Conservation (phyloP, 2,329 filamentous ascomycete genomes). For the Fusarium mexicanum region DNA sequence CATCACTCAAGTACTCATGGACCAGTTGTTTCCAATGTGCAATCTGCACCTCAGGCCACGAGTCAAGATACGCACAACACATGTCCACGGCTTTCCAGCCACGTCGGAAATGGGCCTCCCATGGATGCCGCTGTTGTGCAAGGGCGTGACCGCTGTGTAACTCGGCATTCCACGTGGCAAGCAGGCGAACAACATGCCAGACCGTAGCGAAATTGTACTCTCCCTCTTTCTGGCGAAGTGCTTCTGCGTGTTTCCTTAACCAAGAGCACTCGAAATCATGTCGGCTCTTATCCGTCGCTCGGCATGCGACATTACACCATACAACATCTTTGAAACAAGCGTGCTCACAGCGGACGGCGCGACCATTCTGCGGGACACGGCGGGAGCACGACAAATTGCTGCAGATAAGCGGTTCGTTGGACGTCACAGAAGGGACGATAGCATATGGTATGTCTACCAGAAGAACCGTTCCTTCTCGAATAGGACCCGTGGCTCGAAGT, state of each 20-base stretch:
- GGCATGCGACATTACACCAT: slow-evolving; percentile 42
- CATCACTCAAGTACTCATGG: slow-evolving; percentile 35
- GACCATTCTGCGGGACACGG: slow-evolving; percentile 21
- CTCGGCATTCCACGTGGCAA: slow-evolving; percentile 40
- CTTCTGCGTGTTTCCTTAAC: slow-evolving; percentile 32
- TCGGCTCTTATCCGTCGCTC: slow-evolving; percentile 26
- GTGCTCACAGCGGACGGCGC: slow-evolving; percentile 24
- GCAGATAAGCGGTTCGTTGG: slow-evolving; percentile 36
- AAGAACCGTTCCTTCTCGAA: slow-evolving; percentile 41
- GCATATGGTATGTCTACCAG: slow-evolving; percentile 44
- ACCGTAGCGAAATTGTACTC: slow-evolving; percentile 44
- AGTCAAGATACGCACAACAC: slow-evolving; percentile 44
- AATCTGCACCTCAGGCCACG: slow-evolving; percentile 42
- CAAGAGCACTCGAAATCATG: slow-evolving; percentile 44
- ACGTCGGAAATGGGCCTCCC: slow-evolving; percentile 35
- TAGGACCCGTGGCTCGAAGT: slow-evolving; percentile 35
- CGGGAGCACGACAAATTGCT: slow-evolving; percentile 42
- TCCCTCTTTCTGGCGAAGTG: slow-evolving; percentile 28
- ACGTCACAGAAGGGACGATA: slow-evolving; percentile 40
- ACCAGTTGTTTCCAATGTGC: slow-evolving; percentile 41
- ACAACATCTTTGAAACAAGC: slow-evolving; percentile 40
- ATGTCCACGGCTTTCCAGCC: slow-evolving; percentile 40
- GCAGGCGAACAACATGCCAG: slow-evolving; percentile 44
- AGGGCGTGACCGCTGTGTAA: neutral
- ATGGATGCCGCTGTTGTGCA: neutral